These are phyloP conservation scores for Peronospora belbahrii DNA, from an alignment of 352 stramenopile species.

Conservation along the genomic window DNA sequence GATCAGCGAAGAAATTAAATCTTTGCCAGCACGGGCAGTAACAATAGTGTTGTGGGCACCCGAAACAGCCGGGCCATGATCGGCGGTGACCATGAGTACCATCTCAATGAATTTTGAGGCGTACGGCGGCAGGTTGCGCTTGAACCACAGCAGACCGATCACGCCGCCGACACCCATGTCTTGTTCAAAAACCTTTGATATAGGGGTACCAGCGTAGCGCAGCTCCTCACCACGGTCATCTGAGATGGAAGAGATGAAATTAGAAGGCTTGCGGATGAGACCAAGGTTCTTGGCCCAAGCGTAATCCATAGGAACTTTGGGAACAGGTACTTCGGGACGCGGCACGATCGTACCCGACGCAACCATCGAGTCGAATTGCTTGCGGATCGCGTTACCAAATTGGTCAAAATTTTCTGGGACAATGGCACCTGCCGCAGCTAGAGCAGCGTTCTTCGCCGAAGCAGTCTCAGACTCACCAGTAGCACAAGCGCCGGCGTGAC, in stretches of 20 bases:
- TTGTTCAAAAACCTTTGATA: constrained; percentile 92
- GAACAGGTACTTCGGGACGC: constrained; percentile 84
- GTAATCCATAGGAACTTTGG: constrained; percentile 96
- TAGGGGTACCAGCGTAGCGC: constrained; percentile 91
- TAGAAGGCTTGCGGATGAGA: constrained; percentile 93
- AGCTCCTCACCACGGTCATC: constrained; percentile 96
- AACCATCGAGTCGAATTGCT: constrained; percentile 85
- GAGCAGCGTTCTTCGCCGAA: constrained; percentile 89
- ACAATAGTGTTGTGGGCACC: constrained; percentile 96
- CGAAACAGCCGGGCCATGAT: constrained; percentile 93
- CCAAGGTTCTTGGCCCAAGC: constrained; percentile 94
- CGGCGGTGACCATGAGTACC: constrained; percentile 95
- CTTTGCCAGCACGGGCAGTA: constrained; percentile 92
- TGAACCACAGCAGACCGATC: constrained; percentile 94
- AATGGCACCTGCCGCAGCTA: constrained; percentile 84
- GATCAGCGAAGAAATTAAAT: constrained; percentile 94
- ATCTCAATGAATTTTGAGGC: constrained; percentile 96
- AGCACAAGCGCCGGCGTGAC: constrained; percentile 91
- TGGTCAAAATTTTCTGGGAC: constrained; percentile 93
- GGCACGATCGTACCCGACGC: constrained; percentile 73
- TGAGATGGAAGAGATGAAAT: constrained; percentile 97
- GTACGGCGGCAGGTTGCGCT: constrained; percentile 84
- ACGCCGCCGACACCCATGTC: constrained; percentile 92
- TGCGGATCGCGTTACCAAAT: constrained; percentile 89
- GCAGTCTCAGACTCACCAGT: constrained; percentile 91